A percentile compares a stretch with the other conserved stretches of the same genome.
Conservation (phyloP, 495 filamentous ascomycete genomes). For the Aspergillus asperescens region DNA sequence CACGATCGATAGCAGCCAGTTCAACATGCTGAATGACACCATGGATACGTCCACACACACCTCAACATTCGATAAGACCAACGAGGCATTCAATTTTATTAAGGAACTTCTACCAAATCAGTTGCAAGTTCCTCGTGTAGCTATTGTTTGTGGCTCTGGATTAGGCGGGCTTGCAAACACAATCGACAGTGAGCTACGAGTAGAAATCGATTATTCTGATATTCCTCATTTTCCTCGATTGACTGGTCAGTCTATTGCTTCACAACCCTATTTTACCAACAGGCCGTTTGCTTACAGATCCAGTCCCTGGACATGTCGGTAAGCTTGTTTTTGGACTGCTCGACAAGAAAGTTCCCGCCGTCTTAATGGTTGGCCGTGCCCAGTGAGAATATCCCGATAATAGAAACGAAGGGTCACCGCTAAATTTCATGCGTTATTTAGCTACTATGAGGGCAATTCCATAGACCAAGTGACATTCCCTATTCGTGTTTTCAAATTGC, state of each 20-base stretch:
- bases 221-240: conserved; percentile 63
- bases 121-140: conserved; percentile 53
- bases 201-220: conserved; percentile 55
- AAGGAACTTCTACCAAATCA: conserved; percentile 35
- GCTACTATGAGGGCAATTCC: conserved; percentile 73
- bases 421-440: conserved; percentile 21
- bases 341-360: conserved; percentile 51
- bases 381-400: conserved; percentile 52
- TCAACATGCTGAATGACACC: background rate
- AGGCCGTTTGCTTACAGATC: background rate
- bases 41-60: conserved; percentile 9
- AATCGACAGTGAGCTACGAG: conserved; percentile 46
- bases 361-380: conserved; percentile 67
- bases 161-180: conserved; percentile 61
- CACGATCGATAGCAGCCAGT: too few relatives aligned
- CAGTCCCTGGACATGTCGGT: conserved; percentile 67
- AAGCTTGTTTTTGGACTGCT: conserved; percentile 68
- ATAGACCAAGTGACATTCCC: conserved; percentile 66
- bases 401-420: background rate
- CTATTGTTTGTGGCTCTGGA: conserved; percentile 71
- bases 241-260: conserved; percentile 48
- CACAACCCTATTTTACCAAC: background rate
- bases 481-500: conserved; percentile 61
- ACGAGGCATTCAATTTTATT: conserved; percentile 38
- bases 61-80: conserved; percentile 31